phyloP scores from a whole-genome alignment of 768 basidiomycete genomes.

The Mycena venus region DNA sequence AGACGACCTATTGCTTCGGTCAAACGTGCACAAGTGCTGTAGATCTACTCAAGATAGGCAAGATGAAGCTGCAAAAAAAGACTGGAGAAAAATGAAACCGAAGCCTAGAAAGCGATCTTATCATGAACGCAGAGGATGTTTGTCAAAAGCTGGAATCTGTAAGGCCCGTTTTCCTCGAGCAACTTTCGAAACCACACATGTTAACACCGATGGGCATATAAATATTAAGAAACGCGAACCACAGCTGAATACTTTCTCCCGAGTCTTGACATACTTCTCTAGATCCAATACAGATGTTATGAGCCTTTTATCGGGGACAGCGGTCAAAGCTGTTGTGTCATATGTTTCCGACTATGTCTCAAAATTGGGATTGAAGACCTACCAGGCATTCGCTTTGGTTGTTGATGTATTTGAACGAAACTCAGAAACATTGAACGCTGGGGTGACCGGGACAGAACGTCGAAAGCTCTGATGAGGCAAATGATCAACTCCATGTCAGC shows the following conservation, averaged over 20 bases:
- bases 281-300: constrained; percentile 7
- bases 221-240: neutral
- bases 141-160: constrained; percentile 29
- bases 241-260: neutral
- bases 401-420: constrained; percentile 31
- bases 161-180: constrained; percentile 41
- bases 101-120: constrained; percentile 1
- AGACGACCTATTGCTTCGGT: too few relatives aligned
- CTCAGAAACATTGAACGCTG: constrained; percentile 12
- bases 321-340: constrained; percentile 9
- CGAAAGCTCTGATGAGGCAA: constrained; percentile 10
- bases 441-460: constrained; percentile 25
- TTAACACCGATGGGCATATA: constrained; percentile 37
- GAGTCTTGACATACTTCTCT: neutral
- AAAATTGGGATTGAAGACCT: constrained; percentile 5
- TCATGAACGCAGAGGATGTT: constrained; percentile 13
- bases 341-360: constrained; percentile 16
- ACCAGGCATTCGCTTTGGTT: constrained; percentile 8
- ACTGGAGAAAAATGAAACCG: constrained; percentile 1
- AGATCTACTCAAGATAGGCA: too few relatives aligned
- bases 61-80: neutral
- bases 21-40: too few relatives aligned
- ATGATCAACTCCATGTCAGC: constrained; percentile 23
- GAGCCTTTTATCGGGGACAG: constrained; percentile 4
- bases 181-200: constrained; percentile 13